Evolutionary conservation across 306 rosid genomes (phyloP).

Genomic region (Cucurbita ficifolia): DNA sequence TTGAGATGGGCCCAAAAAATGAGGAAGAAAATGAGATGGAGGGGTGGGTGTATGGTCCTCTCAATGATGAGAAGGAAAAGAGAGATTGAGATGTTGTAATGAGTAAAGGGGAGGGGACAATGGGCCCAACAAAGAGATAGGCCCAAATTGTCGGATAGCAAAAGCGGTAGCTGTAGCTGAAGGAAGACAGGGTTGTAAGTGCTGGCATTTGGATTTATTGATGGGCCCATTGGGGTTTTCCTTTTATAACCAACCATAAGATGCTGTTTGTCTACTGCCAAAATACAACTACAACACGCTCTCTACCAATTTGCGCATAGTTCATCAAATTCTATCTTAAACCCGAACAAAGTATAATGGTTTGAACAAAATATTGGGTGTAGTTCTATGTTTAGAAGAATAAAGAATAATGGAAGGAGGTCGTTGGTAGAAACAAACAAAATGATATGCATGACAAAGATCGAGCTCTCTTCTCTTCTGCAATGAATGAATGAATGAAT

Average conservation of each 20-base stretch:
- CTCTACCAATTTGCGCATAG: too few species aligned
- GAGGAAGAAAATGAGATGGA: neutral
- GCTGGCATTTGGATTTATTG: constrained; percentile 6
- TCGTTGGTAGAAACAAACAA: neutral
- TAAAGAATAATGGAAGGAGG: neutral
- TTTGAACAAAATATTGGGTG: neutral
- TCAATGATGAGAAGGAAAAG: neutral
- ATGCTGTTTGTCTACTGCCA: neutral
- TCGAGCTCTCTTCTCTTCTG: neutral
- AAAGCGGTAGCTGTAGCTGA: neutral
- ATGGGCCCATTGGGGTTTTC: neutral
- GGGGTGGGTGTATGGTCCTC: constrained; percentile 6
- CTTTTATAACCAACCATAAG: neutral
- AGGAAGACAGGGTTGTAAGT: neutral
- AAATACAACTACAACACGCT: neutral
- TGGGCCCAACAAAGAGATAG: neutral
- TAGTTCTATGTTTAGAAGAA: neutral
- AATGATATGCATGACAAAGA: neutral
- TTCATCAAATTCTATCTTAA: too few species aligned
- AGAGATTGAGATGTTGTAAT: neutral
- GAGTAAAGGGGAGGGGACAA: neutral
- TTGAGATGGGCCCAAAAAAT: too few species aligned
- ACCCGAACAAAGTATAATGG: too few species aligned
- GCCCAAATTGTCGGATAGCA: constrained; percentile 4
- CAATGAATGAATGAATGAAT: neutral